These are phyloP conservation scores for Casuarina equisetifolia DNA, from an alignment of 306 rosid genomes.

Conservation along the genomic window DNA sequence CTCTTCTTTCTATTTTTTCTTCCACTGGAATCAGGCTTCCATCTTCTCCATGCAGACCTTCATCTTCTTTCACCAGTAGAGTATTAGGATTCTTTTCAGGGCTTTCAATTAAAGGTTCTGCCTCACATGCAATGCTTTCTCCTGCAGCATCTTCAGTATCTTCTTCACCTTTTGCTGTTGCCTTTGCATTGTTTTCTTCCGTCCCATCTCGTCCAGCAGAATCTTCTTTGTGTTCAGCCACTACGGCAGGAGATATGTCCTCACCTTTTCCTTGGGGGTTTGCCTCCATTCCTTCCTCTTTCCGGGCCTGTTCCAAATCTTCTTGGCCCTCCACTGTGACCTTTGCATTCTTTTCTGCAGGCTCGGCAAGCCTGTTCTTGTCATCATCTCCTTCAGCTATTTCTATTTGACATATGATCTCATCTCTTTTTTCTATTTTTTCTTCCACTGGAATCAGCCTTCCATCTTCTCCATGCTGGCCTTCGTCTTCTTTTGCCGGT, in stretches of 20 bases:
- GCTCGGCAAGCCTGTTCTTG: neutral
- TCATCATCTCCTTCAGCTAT: neutral
- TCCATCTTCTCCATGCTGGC: too few species aligned
- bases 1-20: slow-evolving; percentile 18
- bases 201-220: too few species aligned
- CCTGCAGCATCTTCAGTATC: neutral
- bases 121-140: slow-evolving; percentile 6
- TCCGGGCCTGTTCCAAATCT: too few species aligned
- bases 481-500: too few species aligned
- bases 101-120: slow-evolving; percentile 7
- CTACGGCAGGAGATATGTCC: too few species aligned
- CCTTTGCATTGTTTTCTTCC: neutral
- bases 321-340: too few species aligned
- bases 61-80: slow-evolving; percentile 9
- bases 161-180: neutral
- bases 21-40: slow-evolving; percentile 11
- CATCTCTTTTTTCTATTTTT: too few species aligned
- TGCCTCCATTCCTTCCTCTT: too few species aligned
- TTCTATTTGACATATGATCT: neutral
- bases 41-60: slow-evolving; percentile 14
- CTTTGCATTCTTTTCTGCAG: neutral
- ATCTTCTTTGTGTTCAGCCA: too few species aligned
- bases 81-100: slow-evolving; percentile 8
- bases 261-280: too few species aligned
- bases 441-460: too few species aligned